Evolutionary conservation across 179 eudicot genomes (phyloP).

Genomic region (Nepenthes alata): DNA sequence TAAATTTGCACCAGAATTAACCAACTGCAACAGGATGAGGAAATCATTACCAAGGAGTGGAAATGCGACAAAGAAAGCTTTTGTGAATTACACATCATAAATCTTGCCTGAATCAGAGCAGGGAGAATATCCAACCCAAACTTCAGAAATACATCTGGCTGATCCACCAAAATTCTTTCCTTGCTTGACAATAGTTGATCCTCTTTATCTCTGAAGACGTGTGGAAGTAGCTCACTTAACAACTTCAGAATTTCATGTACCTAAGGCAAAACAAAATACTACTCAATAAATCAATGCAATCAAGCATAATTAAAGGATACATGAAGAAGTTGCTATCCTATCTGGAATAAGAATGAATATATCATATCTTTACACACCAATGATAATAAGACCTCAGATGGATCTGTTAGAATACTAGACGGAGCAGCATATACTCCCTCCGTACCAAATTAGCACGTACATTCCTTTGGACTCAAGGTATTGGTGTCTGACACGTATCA

Average conservation of each 20-base stretch:
- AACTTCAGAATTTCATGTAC: conserved; percentile 66
- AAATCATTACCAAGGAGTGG: conserved; percentile 9
- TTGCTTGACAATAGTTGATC: conserved; percentile 29
- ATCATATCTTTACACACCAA: no score
- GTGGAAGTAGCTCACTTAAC: conserved; percentile 73
- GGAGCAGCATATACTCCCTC: no score
- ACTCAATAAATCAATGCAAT: background rate
- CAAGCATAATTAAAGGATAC: background rate
- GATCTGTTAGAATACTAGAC: no score
- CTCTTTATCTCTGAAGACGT: conserved; percentile 27
- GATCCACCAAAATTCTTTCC: conserved; percentile 39
- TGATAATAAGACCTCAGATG: no score
- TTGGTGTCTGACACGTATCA: no score
- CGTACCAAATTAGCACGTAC: no score
- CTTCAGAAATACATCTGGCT: conserved; percentile 47
- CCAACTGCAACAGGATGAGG: conserved; percentile 43
- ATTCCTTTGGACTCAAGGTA: no score
- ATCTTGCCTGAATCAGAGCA: conserved; percentile 52
- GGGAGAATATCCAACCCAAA: conserved; percentile 72
- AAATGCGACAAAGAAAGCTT: background rate
- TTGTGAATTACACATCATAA: background rate
- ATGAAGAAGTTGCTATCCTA: background rate
- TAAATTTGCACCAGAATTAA: conserved; percentile 67
- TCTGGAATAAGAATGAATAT: background rate
- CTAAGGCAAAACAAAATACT: conserved; percentile 15